A percentile compares a stretch with the other conserved stretches of the same genome.
phyloP scores from a whole-genome alignment of 768 basidiomycete genomes.

The Boletus patriciae region DNA sequence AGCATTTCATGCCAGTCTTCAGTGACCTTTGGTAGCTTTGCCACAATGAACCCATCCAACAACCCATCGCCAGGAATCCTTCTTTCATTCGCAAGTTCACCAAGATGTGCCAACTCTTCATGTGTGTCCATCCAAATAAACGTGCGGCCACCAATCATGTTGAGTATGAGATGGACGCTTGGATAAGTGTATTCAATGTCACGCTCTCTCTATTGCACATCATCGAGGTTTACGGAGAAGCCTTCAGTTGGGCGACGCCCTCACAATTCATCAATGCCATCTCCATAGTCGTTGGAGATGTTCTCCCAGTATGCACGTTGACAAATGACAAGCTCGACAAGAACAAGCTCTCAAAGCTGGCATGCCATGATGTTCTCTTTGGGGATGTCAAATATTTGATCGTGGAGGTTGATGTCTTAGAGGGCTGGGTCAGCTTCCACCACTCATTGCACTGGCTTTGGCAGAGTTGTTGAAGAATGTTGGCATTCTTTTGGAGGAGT shows the following conservation, averaged over 20 bases:
- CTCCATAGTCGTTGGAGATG: constrained; percentile 65
- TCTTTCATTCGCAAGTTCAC: constrained; percentile 71
- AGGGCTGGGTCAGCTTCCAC: constrained; percentile 88
- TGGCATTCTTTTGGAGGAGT: constrained; percentile 58
- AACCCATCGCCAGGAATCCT: constrained; percentile 67
- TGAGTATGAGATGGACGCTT: constrained; percentile 95
- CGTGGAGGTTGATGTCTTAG: constrained; percentile 74
- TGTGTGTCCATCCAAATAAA: constrained; percentile 89
- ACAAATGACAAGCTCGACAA: constrained; percentile 65
- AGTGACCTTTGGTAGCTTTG: constrained; percentile 85
- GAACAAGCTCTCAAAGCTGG: constrained; percentile 59
- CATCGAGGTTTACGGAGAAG: constrained; percentile 87
- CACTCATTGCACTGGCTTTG: constrained; percentile 87
- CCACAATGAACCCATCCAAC: constrained; percentile 77
- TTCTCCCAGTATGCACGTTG: constrained; percentile 68
- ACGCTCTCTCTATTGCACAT: constrained; percentile 87
- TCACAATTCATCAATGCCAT: constrained; percentile 67
- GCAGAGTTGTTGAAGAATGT: constrained; percentile 88
- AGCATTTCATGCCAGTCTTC: constrained; percentile 95
- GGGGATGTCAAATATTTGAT: constrained; percentile 58
- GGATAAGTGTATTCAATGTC: constrained; percentile 96
- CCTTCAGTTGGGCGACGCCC: constrained; percentile 59
- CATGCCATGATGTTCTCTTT: constrained; percentile 67
- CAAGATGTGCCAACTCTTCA: constrained; percentile 82
- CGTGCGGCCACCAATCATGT: constrained; percentile 81